Conservation (phyloP, 1,139 yeast species). For the Candida sp. region DNA sequence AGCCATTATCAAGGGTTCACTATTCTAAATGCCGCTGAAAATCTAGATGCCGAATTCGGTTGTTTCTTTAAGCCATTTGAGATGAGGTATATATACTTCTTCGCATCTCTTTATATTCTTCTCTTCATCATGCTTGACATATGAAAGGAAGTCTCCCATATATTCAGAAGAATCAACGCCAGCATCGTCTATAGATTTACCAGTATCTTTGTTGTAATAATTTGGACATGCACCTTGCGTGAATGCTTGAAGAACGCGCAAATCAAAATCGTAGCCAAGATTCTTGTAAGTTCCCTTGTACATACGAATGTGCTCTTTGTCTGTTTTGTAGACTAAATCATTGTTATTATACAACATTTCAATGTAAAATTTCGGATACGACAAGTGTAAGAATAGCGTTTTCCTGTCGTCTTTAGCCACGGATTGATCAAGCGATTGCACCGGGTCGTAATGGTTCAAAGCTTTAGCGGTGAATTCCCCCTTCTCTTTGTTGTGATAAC, state of each 20-base stretch:
- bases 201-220: constrained; percentile 26
- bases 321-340: constrained; percentile 37
- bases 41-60: constrained; percentile 10
- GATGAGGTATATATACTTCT: constrained; percentile 37
- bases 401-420: constrained; percentile 11
- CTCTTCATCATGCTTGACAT: constrained; percentile 22
- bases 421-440: constrained; percentile 13
- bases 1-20: too few relatives aligned
- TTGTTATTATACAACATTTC: constrained; percentile 43
- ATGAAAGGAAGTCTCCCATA: constrained; percentile 32
- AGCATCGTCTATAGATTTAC: constrained; percentile 25
- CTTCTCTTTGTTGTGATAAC: constrained; percentile 39
- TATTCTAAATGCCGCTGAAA: too few relatives aligned
- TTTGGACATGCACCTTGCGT: constrained; percentile 38
- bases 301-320: constrained; percentile 44
- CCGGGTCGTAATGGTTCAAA: constrained; percentile 60
- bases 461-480: constrained; percentile 48
- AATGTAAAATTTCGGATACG: constrained; percentile 64
- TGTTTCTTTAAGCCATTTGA: constrained; percentile 36
- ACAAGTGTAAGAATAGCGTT: constrained; percentile 53
- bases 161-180: constrained; percentile 17
- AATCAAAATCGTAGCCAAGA: constrained; percentile 53
- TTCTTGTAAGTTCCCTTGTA: constrained; percentile 37
- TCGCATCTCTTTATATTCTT: constrained; percentile 27
- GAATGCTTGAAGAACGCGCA: constrained; percentile 33